Evolutionary conservation across 352 stramenopile species (phyloP).

Genomic region (Pythium sp.): DNA sequence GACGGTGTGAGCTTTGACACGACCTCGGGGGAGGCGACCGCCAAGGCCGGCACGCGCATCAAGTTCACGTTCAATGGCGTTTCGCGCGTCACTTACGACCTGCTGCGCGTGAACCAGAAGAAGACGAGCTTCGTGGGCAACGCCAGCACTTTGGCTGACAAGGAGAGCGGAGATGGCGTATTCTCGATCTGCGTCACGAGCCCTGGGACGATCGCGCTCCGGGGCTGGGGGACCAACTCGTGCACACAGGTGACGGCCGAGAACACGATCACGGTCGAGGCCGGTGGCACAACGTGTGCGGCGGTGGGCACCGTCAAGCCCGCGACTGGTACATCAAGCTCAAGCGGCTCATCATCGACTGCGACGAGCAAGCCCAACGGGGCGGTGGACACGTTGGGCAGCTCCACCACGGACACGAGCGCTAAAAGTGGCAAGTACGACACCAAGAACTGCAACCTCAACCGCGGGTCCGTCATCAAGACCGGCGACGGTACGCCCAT

Average conservation of each 20-base stretch:
- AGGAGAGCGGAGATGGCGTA: conserved; percentile 20
- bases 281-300: conserved; percentile 1
- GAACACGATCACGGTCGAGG: conserved; percentile 36
- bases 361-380: conserved; percentile 5
- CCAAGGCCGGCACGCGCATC: conserved; percentile 41
- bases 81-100: conserved; percentile 63
- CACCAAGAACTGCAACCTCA: conserved; percentile 44
- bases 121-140: conserved; percentile 47
- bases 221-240: conserved; percentile 51
- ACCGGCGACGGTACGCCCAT: conserved; percentile 29
- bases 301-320: conserved; percentile 9
- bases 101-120: conserved; percentile 58
- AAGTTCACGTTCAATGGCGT: conserved; percentile 46
- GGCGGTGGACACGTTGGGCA: conserved; percentile 15
- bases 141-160: conserved; percentile 27
- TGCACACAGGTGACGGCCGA: conserved; percentile 52
- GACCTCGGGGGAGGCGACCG: conserved; percentile 22
- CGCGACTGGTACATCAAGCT: neutral
- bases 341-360: neutral
- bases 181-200: conserved; percentile 62
- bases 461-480: conserved; percentile 43
- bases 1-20: conserved; percentile 35
- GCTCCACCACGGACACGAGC: conserved; percentile 8
- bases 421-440: conserved; percentile 22
- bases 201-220: conserved; percentile 55